Conservation (phyloP, 257 asterid genomes). For the Cynanchum wilfordii region DNA sequence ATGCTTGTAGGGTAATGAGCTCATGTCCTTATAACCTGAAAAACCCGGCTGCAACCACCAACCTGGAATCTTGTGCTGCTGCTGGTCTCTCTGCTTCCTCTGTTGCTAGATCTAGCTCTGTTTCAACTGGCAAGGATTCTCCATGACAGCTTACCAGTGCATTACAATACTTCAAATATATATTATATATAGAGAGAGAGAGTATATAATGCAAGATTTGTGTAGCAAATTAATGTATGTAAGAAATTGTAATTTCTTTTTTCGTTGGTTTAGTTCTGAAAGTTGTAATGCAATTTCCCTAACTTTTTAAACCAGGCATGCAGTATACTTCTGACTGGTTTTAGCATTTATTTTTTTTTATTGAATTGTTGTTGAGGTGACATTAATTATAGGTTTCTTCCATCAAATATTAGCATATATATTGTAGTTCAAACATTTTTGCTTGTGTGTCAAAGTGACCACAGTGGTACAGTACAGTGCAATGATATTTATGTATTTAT, state of each 20-base stretch:
- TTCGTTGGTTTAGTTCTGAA: slow-evolving; percentile 1
- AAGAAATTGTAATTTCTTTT: slow-evolving; percentile 5
- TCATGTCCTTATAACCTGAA: slow-evolving; percentile 54
- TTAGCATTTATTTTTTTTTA: slow-evolving; percentile 10
- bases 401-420: neutral
- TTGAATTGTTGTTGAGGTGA: neutral
- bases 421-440: neutral
- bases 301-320: neutral
- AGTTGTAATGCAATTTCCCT: slow-evolving; percentile 12
- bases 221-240: slow-evolving; percentile 16
- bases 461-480: neutral
- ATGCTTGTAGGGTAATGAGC: slow-evolving; percentile 46
- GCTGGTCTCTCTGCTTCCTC: slow-evolving; percentile 42
- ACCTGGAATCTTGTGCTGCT: slow-evolving; percentile 32
- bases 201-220: slow-evolving; percentile 3
- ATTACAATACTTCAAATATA: neutral
- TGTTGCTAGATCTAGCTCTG: slow-evolving; percentile 37
- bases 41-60: slow-evolving; percentile 28
- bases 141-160: slow-evolving; percentile 7
- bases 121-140: slow-evolving; percentile 28
- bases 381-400: neutral
- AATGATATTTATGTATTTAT: neutral
- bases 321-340: neutral
- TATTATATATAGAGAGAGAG: too few species aligned
- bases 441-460: neutral